Evolutionary conservation across 768 basidiomycete genomes (phyloP).

Genomic region (Arthromyces matolae): DNA sequence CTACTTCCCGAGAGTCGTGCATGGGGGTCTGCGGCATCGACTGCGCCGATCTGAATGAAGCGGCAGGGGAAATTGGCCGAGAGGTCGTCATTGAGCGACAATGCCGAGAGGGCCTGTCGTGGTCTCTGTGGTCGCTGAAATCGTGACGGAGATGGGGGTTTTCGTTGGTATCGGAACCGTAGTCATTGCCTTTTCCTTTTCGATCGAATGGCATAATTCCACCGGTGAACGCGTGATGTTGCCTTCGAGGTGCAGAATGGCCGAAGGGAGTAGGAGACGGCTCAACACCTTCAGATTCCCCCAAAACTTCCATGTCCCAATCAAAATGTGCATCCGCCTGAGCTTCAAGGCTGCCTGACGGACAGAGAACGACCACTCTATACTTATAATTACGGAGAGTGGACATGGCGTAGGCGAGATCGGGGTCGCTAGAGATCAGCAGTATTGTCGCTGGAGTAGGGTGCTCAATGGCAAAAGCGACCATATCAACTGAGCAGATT

Average conservation of each 20-base stretch:
- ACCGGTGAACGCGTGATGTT: constrained; percentile 1
- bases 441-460: constrained; percentile 41
- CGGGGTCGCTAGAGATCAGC: constrained; percentile 44
- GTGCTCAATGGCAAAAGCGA: constrained; percentile 38
- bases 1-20: background rate
- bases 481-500: constrained; percentile 20
- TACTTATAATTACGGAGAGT: constrained; percentile 36
- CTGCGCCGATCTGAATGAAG: constrained; percentile 13
- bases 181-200: constrained; percentile 7
- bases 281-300: constrained; percentile 6
- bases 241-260: constrained; percentile 1
- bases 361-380: constrained; percentile 37
- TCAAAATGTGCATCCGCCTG: constrained; percentile 47
- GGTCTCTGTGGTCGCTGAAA: background rate
- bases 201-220: background rate
- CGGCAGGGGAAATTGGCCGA: constrained; percentile 12
- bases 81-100: constrained; percentile 9
- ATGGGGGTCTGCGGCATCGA: constrained; percentile 14
- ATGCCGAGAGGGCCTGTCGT: constrained; percentile 3
- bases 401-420: constrained; percentile 42
- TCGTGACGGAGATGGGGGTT: no score
- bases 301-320: constrained; percentile 42
- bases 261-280: constrained; percentile 1
- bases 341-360: constrained; percentile 35
- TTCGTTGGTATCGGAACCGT: no score